These are phyloP conservation scores for Gymnopilus junonius DNA, from an alignment of 768 basidiomycete genomes.

Conservation along the genomic window DNA sequence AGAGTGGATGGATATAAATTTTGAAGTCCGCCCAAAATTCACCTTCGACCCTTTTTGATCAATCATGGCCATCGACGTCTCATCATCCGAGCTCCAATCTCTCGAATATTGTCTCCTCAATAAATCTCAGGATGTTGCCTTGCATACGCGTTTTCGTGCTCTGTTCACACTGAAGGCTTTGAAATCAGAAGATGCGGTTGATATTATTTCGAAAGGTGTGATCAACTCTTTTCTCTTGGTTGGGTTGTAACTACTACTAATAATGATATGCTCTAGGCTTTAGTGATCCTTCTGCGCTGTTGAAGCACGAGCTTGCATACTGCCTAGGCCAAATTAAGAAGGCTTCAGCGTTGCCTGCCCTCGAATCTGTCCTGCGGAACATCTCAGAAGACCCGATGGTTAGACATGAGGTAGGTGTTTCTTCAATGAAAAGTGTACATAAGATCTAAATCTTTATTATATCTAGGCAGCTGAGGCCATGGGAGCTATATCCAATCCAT, in stretches of 20 bases:
- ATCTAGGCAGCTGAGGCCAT: constrained; percentile 95
- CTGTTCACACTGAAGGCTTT: constrained; percentile 92
- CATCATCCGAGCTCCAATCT: constrained; percentile 58
- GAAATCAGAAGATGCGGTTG: constrained; percentile 76
- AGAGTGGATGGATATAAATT: constrained; percentile 27
- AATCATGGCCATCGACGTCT: constrained; percentile 40
- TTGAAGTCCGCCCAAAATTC: constrained; percentile 56
- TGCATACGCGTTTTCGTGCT: constrained; percentile 89
- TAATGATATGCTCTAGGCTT: constrained; percentile 58
- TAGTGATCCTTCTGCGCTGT: constrained; percentile 81
- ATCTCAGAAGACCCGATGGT: constrained; percentile 90
- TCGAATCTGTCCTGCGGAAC: constrained; percentile 78
- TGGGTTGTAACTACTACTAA: constrained; percentile 14
- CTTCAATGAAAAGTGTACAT: background rate
- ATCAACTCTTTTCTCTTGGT: background rate
- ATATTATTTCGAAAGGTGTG: constrained; percentile 84
- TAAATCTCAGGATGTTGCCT: constrained; percentile 64
- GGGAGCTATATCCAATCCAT: constrained; percentile 82
- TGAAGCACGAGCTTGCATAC: constrained; percentile 98
- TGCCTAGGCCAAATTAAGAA: constrained; percentile 92
- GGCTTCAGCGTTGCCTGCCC: constrained; percentile 71
- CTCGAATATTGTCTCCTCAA: constrained; percentile 86
- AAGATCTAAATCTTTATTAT: constrained; percentile 14
- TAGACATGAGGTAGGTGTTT: constrained; percentile 79
- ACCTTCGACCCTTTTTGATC: constrained; percentile 31